Conservation (phyloP, 352 stramenopile genomes). For the Phytophthora vignae region DNA sequence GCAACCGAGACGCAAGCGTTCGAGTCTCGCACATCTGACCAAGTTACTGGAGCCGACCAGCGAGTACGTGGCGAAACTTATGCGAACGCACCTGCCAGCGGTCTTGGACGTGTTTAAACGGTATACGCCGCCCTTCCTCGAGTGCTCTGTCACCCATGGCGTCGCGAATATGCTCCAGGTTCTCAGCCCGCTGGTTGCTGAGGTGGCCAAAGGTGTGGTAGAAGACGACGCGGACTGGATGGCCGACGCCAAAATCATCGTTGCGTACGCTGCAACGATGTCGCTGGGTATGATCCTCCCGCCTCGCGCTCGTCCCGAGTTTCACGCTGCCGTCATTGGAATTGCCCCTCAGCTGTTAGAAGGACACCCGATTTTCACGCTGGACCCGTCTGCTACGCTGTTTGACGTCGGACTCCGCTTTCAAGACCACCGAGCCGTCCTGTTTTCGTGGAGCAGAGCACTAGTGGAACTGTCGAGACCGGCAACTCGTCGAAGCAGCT, state of each 20-base stretch:
- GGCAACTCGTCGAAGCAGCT: slow-evolving; percentile 26
- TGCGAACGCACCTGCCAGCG: slow-evolving; percentile 50
- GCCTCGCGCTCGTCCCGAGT: slow-evolving; percentile 36
- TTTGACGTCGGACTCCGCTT: slow-evolving; percentile 56
- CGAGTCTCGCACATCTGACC: slow-evolving; percentile 22
- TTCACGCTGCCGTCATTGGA: slow-evolving; percentile 31
- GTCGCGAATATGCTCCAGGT: slow-evolving; percentile 61
- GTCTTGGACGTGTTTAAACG: slow-evolving; percentile 70
- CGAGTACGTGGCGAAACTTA: slow-evolving; percentile 49
- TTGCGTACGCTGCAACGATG: slow-evolving; percentile 48
- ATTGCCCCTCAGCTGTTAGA: slow-evolving; percentile 41
- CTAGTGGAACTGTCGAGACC: slow-evolving; percentile 7
- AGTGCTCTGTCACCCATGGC: slow-evolving; percentile 49
- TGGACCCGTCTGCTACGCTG: slow-evolving; percentile 29
- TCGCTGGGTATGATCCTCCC: slow-evolving; percentile 45
- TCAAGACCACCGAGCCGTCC: slow-evolving; percentile 31
- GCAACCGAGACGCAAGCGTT: slow-evolving; percentile 23
- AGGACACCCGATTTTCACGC: slow-evolving; percentile 29
- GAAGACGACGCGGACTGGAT: slow-evolving; percentile 28
- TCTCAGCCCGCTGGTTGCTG: slow-evolving; percentile 46
- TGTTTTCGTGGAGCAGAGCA: slow-evolving; percentile 43
- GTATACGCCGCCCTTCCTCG: slow-evolving; percentile 44
- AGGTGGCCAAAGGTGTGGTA: slow-evolving; percentile 40
- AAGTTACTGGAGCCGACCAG: slow-evolving; percentile 26
- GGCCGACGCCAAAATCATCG: slow-evolving; percentile 43